Base-by-base conservation (phyloP, 2,329 filamentous ascomycete species). In the Phoma sp. region DNA sequence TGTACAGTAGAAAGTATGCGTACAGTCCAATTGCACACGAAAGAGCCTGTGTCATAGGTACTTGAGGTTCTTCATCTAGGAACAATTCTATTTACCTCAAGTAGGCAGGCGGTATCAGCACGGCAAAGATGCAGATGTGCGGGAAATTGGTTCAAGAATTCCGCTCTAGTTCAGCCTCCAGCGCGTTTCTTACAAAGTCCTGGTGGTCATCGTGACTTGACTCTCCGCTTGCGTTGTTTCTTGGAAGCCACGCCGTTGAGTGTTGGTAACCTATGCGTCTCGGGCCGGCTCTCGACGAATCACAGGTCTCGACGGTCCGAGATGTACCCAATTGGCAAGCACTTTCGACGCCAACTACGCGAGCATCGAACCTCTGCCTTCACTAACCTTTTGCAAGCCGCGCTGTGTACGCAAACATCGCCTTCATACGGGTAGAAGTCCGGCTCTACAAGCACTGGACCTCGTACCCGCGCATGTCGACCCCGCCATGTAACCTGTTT, bases 241-340 rank as follows among this genome's bases (percentile, higher is more conserved):
- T 55, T 36, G 40, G 45, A 40, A 49, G 39, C 27, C 15, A 29
- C 24, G n/a, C 45, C 25, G 44, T 44, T 32, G 12, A 44, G 33
- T n/a, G 17, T 29, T 44, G 5, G 25, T 24, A 55, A 17, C 33
- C 35, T 29, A 31, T 19, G 22, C 24, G 24, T 41, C 45, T 47
- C 62, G 62, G 63, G 25, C 62, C 63, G 63, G 55, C 56, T 51
- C 25, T 6, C 8, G 40, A 32, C 61, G 57, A 63, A 63, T 63
- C 46, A 43, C 19, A 4, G 6, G 1, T 19, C 10, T 22, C 1
- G 2, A 17, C 53, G 63, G 59, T 8, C 63, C 63, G 63, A 65
- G 55, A 62, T 47, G 24, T 37, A 54, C 22, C 63, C 55, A 66
- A 64, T 58, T 25, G 40, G 32, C 27, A 17, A 15, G 19, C 31